These are phyloP conservation scores for Pseudogymnoascus sp. DNA, from an alignment of 2,329 filamentous ascomycete genomes.

Conservation along the genomic window DNA sequence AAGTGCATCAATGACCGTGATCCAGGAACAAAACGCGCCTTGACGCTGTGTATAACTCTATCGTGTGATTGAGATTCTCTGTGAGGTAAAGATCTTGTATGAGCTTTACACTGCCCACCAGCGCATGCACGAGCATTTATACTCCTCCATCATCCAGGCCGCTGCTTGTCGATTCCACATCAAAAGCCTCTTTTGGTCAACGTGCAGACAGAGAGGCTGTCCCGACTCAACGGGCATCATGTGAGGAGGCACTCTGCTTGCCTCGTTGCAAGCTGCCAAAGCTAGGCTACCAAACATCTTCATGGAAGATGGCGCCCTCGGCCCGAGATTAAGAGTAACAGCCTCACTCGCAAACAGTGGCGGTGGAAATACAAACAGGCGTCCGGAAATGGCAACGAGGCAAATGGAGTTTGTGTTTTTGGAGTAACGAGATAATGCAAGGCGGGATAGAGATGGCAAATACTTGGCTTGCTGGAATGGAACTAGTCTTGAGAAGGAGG, in stretches of 20 bases:
- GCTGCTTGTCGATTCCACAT: conserved; percentile 1
- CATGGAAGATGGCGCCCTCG: not conserved
- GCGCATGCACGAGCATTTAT: not conserved
- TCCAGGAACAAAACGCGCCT: not conserved
- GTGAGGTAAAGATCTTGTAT: not conserved
- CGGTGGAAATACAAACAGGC: not conserved
- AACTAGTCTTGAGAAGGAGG: not conserved
- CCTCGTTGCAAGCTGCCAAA: not conserved
- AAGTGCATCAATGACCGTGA: not conserved
- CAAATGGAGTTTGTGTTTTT: not conserved
- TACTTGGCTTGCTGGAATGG: not conserved
- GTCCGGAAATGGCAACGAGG: not conserved
- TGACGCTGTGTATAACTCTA: not conserved
- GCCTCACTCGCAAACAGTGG: not conserved
- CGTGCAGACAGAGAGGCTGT: not conserved
- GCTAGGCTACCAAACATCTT: conserved; percentile 4
- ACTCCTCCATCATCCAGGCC: not conserved
- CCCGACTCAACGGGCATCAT: not conserved
- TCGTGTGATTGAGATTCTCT: not conserved
- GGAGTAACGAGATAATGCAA: not conserved
- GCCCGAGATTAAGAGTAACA: not conserved
- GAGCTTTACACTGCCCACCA: not conserved
- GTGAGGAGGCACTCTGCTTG: not conserved
- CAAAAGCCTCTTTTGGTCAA: not conserved
- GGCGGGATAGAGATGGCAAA: not conserved